Evolutionary conservation across 163 green algal genomes (phyloP), one percentile per base, ranked within the genome.

Genomic region (Chlamydomonas reinhardtii): DNA sequence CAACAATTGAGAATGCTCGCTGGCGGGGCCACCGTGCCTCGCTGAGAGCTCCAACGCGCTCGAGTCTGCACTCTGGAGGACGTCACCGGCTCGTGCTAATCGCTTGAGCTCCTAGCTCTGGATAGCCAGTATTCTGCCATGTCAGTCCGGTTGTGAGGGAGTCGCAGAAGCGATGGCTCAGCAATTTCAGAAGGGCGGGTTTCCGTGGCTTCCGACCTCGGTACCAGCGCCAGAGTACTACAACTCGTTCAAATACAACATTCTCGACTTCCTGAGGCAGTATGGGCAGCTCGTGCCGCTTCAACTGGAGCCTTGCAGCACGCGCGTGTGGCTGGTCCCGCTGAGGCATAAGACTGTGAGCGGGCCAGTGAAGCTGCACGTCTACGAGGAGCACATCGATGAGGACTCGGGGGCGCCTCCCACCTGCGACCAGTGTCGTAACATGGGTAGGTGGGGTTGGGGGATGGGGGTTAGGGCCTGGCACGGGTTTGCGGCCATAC

Each of bases 381-480:
- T 96, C 6, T 96, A 96, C 35, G 93, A 96, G 82, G 92, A 95
- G 81, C 76, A 88, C 25, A 70, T 89, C 31, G 68, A 89, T 25
- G 89, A 93, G 37, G 32, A 39, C 14, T 62, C 88, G 56, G 82
- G 88, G 48, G 76, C 68, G 65, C 81, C 64, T 0, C 66, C 87
- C 32, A 85, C 93, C 56, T 99, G 97, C 88, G 97, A 99, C 84
- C 92, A 96, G 68, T 99, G 97, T 88, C 89, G 97, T 34, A 98
- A 97, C 77, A 97, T 98, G 86, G 97, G 97, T 98, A 84, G 88
- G 92, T 71, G 27, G 8, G 8, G 12, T 20, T 19, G 14, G 48
- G 34, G 34, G 34, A 32, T 31, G 29, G 19, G 61, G 77, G 54
- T 34, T 31, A 24, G 6, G 11, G 19, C 39, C n/a, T n/a, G n/a